Evolutionary conservation across 2,329 filamentous ascomycete species (phyloP).

Genomic region (Pseudogymnoascus sp.): DNA sequence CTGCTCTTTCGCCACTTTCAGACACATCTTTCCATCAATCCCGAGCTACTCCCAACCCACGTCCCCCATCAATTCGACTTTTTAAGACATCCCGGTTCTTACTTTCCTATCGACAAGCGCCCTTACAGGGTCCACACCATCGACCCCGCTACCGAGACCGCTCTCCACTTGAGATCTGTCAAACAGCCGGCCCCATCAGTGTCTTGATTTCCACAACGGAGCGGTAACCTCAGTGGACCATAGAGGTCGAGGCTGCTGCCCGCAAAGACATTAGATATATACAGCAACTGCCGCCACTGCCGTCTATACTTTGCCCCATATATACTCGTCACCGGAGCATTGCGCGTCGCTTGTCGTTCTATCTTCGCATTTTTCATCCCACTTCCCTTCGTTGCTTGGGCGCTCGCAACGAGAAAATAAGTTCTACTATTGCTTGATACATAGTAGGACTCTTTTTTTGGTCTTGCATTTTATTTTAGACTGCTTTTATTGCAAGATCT

Average conservation of each 20-base stretch:
- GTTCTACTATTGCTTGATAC: slow-evolving; percentile 22
- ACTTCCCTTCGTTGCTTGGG: slow-evolving; percentile 12
- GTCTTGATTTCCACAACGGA: not conserved
- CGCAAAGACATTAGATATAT: not conserved
- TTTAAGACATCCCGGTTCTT: not conserved
- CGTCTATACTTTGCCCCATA: not conserved
- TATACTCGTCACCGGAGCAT: not conserved
- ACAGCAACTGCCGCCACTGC: slow-evolving; percentile 7
- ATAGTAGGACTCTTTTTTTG: slow-evolving; percentile 18
- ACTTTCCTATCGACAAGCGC: slow-evolving; percentile 8
- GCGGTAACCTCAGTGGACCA: not conserved
- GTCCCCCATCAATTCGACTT: not conserved
- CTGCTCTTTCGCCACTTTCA: slow-evolving; percentile 4
- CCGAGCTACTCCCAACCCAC: slow-evolving; percentile 8
- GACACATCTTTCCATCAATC: not conserved
- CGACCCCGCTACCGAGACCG: slow-evolving; percentile 7
- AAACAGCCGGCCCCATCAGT: slow-evolving; percentile 6
- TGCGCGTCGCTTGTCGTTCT: not conserved
- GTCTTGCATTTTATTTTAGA: slow-evolving; percentile 20
- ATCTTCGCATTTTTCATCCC: slow-evolving; percentile 8
- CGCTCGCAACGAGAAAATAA: not conserved
- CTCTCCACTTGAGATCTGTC: slow-evolving; percentile 8
- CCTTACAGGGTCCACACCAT: not conserved
- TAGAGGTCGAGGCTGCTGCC: not conserved
- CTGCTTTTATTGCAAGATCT: slow-evolving; percentile 16